Percentiles rank a stretch among this genome's conserved stretches.
Conservation (phyloP, 352 stramenopile species). For the Phytophthora ramorum region DNA sequence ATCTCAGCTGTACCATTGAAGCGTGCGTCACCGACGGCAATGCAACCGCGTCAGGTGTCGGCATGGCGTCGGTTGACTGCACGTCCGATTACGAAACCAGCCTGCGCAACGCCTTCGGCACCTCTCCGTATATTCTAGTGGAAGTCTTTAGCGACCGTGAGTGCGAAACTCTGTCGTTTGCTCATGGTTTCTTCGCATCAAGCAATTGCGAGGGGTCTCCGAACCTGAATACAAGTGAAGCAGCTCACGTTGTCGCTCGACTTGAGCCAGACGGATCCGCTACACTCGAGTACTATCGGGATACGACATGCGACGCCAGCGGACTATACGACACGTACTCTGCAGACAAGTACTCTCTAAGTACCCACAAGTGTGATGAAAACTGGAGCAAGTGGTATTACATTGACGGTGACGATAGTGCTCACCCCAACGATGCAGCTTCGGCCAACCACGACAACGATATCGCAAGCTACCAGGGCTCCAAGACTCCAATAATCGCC, state of each 20-base stretch:
- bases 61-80: constrained; percentile 25
- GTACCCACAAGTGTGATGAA: constrained; percentile 17
- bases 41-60: constrained; percentile 14
- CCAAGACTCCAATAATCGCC: constrained; percentile 13
- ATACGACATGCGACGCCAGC: constrained; percentile 11
- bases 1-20: constrained; percentile 9
- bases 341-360: constrained; percentile 15
- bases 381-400: constrained; percentile 36
- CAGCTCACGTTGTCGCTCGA: constrained; percentile 16
- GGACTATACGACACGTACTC: constrained; percentile 12
- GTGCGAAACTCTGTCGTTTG: constrained; percentile 24
- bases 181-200: constrained; percentile 20
- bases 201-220: constrained; percentile 32
- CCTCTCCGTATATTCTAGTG: constrained; percentile 29
- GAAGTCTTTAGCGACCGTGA: constrained; percentile 17
- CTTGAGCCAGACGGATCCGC: constrained; percentile 30
- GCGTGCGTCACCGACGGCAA: constrained; percentile 18
- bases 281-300: constrained; percentile 27
- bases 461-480: background rate
- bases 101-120: constrained; percentile 17
- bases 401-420: constrained; percentile 15
- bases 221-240: constrained; percentile 24
- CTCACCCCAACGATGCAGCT: background rate
- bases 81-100: constrained; percentile 32
- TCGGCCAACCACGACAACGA: background rate